A percentile compares a stretch with the other conserved stretches of the same genome.
These are phyloP conservation scores for Ophiostoma sp. DNA, from an alignment of 2,329 filamentous ascomycete genomes.

Conservation along the genomic window DNA sequence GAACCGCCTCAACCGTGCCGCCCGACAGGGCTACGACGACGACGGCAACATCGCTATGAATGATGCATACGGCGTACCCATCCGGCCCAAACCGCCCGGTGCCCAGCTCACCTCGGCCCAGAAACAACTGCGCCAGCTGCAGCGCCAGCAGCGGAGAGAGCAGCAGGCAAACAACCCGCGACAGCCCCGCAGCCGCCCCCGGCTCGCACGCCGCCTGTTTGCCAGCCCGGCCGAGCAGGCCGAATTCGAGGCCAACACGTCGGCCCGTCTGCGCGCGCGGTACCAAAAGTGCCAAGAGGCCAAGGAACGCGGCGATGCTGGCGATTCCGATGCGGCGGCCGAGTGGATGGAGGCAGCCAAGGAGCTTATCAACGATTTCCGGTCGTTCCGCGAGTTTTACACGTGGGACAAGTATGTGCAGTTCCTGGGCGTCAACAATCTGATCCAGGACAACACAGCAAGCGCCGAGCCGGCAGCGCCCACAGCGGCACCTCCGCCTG, in stretches of 20 bases:
- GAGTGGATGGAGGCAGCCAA: slow-evolving; percentile 56
- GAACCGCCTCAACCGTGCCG: slow-evolving; percentile 25
- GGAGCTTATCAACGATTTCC: slow-evolving; percentile 58
- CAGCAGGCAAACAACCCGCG: slow-evolving; percentile 21
- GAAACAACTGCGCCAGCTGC: slow-evolving; percentile 4
- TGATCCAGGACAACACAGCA: slow-evolving; percentile 34
- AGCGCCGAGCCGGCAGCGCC: not conserved
- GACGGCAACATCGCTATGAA: slow-evolving; percentile 14
- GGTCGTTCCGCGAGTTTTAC: slow-evolving; percentile 59
- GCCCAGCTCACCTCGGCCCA: slow-evolving; percentile 2
- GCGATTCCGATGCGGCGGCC: slow-evolving; percentile 41
- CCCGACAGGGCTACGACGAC: slow-evolving; percentile 13
- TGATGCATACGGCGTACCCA: slow-evolving; percentile 2
- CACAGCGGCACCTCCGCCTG: not conserved
- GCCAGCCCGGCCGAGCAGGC: slow-evolving; percentile 30
- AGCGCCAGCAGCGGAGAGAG: slow-evolving; percentile 16
- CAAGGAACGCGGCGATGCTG: slow-evolving; percentile 33
- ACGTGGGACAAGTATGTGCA: slow-evolving; percentile 61
- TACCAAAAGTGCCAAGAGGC: slow-evolving; percentile 43
- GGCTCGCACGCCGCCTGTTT: slow-evolving; percentile 27
- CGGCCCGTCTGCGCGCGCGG: slow-evolving; percentile 33
- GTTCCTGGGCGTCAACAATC: slow-evolving; percentile 45
- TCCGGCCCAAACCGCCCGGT: slow-evolving; percentile 15
- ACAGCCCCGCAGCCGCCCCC: slow-evolving; percentile 21
- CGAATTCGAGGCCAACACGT: slow-evolving; percentile 31